Evolutionary conservation across 441 rosid genomes (phyloP).

Genomic region (Omphalea diandra): DNA sequence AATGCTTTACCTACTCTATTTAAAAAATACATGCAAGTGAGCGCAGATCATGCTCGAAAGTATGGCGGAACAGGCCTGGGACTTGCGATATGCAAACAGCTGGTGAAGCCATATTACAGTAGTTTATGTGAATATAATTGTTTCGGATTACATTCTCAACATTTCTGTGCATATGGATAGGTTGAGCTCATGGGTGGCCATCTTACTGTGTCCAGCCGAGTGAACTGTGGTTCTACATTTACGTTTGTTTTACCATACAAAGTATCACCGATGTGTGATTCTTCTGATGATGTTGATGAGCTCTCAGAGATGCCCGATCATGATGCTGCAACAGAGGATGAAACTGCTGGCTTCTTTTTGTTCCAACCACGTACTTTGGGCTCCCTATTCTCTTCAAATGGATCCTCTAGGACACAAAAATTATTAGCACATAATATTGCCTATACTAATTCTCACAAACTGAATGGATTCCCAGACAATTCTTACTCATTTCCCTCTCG

Average conservation of each 20-base stretch:
- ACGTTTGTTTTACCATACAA: slow-evolving; percentile 85
- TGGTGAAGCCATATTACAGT: slow-evolving; percentile 44
- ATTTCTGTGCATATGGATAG: slow-evolving; percentile 37
- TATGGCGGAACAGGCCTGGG: slow-evolving; percentile 99
- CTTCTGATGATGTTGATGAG: slow-evolving; percentile 71
- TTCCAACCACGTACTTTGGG: slow-evolving; percentile 73
- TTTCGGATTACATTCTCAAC: slow-evolving; percentile 19
- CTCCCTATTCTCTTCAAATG: slow-evolving; percentile 65
- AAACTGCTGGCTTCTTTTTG: slow-evolving; percentile 68
- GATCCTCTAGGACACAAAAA: slow-evolving; percentile 46
- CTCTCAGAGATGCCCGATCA: slow-evolving; percentile 63
- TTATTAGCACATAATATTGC: slow-evolving; percentile 39
- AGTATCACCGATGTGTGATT: slow-evolving; percentile 52
- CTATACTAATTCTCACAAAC: slow-evolving; percentile 32
- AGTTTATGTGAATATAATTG: not conserved
- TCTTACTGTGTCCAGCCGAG: slow-evolving; percentile 82
- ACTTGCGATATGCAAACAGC: slow-evolving; percentile 94
- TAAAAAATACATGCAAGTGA: slow-evolving; percentile 93
- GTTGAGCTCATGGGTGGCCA: slow-evolving; percentile 94
- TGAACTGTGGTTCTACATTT: slow-evolving; percentile 76
- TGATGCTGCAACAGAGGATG: slow-evolving; percentile 55
- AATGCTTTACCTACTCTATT: slow-evolving; percentile 80
- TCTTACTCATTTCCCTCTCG: slow-evolving; percentile 34
- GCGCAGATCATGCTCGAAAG: slow-evolving; percentile 90
- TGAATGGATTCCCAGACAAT: slow-evolving; percentile 40